Base-by-base conservation (phyloP, 202 grass and related monocot species). In the Zizania palustris region DNA sequence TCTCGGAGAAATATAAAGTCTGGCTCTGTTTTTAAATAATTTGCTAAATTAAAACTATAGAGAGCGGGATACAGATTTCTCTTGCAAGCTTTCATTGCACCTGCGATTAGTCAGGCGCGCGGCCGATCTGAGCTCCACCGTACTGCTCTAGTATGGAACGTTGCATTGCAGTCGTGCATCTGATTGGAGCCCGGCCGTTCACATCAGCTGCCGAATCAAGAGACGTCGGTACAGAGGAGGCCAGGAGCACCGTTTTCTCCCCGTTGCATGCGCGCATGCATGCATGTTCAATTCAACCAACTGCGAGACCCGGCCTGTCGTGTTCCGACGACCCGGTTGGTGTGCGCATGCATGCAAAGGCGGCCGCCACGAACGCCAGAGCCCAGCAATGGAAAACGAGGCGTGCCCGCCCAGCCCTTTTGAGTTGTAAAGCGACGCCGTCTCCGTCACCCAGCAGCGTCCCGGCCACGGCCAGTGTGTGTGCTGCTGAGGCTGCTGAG, bases 401-500 rank as follows among this genome's bases (percentile, higher is more conserved):
- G 67, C 70, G 69, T 51, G 70, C 55, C 33, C 28, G 2, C 42
- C 22, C 5, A 16, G 6, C 41, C 35, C 72, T 88, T 87, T 79
- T 8, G 63, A 69, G 80, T 61, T 88, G 85, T 63, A 88, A 88
- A 88, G 80, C 53, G 33, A 74, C 36, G 56, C 41, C 69, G 15
- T 74, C 63, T 36, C 41, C 74, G 56, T 87, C 85, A 43, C 63
- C 20, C 19, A 13, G 46, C 67, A 67, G 51, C 41, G 76, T 51
- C 74, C 44, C 44, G 45, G 56, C 65, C 34, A 22, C 39, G 16
- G 65, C 69, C 66, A 33, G 38, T 0, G 28, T 28, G 28, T 28
- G 28, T 28, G 28, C 28, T 28, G 28, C 28, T 28, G 28, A 28
- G 28, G 28, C 28, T 28, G 28, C 28, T 28, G 28, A 28, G 28